Evolutionary conservation across 371 early-diverging fungal genomes (phyloP).

Genomic region (Racocetra persica): DNA sequence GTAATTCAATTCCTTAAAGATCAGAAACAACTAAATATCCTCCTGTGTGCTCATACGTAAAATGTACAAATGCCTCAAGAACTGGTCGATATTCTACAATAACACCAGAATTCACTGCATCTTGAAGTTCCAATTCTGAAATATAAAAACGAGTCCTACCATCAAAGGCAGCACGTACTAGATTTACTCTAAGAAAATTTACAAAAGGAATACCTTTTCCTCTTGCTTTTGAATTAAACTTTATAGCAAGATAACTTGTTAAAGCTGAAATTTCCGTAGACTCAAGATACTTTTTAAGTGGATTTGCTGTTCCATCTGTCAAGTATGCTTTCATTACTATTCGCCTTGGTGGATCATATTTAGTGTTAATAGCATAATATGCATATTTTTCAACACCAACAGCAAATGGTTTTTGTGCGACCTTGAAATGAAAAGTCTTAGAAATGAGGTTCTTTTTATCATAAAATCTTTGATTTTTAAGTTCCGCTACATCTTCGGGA

Average conservation of each 20-base stretch:
- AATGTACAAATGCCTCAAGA: slow-evolving; percentile 35
- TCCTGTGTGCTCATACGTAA: neutral
- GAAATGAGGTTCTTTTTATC: too few relatives aligned
- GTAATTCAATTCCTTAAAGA: slow-evolving; percentile 31
- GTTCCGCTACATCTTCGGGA: too few relatives aligned
- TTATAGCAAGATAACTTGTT: neutral
- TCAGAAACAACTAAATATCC: slow-evolving; percentile 37
- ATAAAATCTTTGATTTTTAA: too few relatives aligned
- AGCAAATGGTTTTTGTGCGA: slow-evolving; percentile 5
- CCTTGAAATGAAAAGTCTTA: neutral
- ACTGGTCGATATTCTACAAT: too few relatives aligned
- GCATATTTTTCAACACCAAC: slow-evolving; percentile 23
- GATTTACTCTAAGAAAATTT: neutral
- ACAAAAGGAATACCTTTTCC: neutral
- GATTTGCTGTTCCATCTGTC: too few relatives aligned
- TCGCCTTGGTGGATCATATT: neutral
- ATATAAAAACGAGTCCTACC: neutral
- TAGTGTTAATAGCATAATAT: slow-evolving; percentile 15
- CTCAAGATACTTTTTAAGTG: slow-evolving; percentile 30
- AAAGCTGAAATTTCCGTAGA: slow-evolving; percentile 11
- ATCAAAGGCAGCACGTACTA: neutral
- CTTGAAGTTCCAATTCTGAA: neutral
- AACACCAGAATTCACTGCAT: too few relatives aligned
- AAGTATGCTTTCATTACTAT: slow-evolving; percentile 30
- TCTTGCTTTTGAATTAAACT: slow-evolving; percentile 7